Conservation (phyloP, 2,329 filamentous ascomycete genomes). For the Claviceps sorghi region DNA sequence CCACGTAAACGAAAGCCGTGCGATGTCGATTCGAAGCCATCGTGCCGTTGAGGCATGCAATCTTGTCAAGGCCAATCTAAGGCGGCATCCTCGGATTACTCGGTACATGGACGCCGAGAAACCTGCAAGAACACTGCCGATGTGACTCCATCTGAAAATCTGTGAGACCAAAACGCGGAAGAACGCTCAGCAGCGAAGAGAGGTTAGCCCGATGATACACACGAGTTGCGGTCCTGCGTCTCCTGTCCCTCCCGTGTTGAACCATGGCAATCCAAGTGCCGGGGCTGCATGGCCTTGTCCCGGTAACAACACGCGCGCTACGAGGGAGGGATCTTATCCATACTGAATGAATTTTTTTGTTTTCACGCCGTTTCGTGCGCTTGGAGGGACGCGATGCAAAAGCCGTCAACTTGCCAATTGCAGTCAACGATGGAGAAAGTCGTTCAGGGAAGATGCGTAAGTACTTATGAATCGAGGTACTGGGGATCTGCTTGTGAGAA, state of each 20-base stretch:
- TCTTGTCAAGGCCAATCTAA: not conserved
- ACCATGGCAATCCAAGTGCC: not conserved
- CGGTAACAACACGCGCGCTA: not conserved
- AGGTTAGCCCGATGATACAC: not conserved
- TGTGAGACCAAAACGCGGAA: not conserved
- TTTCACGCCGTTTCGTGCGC: not conserved
- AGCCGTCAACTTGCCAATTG: not conserved
- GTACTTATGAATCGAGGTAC: too few relatives aligned
- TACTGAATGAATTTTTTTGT: not conserved
- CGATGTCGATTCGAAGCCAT: not conserved
- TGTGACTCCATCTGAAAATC: not conserved
- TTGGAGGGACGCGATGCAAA: not conserved
- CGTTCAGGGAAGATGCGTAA: not conserved
- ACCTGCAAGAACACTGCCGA: not conserved
- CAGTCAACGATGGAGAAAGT: not conserved
- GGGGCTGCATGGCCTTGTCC: not conserved
- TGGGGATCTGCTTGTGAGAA: not conserved
- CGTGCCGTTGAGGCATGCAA: not conserved
- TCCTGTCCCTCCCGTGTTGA: not conserved
- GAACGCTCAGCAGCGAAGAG: not conserved
- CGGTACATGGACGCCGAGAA: not conserved
- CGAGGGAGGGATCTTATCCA: not conserved
- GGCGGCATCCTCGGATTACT: not conserved
- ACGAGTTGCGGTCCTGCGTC: not conserved
- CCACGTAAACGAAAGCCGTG: not conserved